Evolutionary conservation across 345 rosid species (phyloP).

Genomic region (Ricinus communis): DNA sequence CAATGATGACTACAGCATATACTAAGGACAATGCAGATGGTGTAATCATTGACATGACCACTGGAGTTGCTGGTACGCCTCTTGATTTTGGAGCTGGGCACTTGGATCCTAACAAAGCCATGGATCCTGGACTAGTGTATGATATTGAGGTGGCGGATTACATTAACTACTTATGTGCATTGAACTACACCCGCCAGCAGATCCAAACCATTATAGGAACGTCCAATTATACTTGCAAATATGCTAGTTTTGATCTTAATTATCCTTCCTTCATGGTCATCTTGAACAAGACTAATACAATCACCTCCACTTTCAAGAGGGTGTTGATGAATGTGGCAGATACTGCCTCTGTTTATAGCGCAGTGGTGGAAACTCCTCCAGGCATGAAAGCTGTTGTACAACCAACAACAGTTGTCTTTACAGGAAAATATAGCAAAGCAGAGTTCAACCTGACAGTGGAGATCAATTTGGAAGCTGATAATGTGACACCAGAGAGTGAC

Average conservation of each 20-base stretch:
- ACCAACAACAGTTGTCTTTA: constrained; percentile 33
- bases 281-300: constrained; percentile 45
- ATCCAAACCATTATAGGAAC: constrained; percentile 32
- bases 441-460: constrained; percentile 41
- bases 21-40: constrained; percentile 20
- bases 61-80: constrained; percentile 38
- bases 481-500: constrained; percentile 28
- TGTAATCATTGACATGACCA: constrained; percentile 37
- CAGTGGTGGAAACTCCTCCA: constrained; percentile 25
- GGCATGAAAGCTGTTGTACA: constrained; percentile 37
- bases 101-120: constrained; percentile 37
- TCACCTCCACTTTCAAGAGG: constrained; percentile 40
- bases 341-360: constrained; percentile 23
- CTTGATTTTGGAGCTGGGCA: constrained; percentile 55
- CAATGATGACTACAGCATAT: constrained; percentile 50
- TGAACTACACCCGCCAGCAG: constrained; percentile 38
- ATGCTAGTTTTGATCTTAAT: constrained; percentile 41
- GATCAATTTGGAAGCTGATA: constrained; percentile 24
- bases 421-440: constrained; percentile 30
- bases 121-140: constrained; percentile 50
- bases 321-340: constrained; percentile 40
- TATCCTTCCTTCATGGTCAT: constrained; percentile 53
- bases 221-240: constrained; percentile 25
- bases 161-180: constrained; percentile 35
- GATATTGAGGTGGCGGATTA: constrained; percentile 38